Base-by-base conservation (phyloP, 1,139 yeast genomes). In the Oligophagozyma castellii region DNA sequence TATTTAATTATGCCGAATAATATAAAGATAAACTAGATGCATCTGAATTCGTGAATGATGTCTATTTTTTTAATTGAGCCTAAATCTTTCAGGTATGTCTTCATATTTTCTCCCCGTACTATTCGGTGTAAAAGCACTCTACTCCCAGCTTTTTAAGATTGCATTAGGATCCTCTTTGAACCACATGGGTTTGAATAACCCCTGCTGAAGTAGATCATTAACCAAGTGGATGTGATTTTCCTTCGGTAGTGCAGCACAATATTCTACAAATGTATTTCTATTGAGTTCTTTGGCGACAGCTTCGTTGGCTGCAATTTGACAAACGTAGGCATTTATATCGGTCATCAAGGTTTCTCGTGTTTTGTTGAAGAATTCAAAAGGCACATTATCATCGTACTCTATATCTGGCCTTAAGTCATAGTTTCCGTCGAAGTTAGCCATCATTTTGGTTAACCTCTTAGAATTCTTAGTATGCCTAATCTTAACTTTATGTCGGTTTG, bases 401-500 rank as follows among this genome's bases (percentile, higher is more conserved):
- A 24, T 12, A n/a, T n/a, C n/a, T n/a, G n/a, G n/a, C n/a, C n/a
- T n/a, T n/a, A n/a, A n/a, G n/a, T n/a, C n/a, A n/a, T n/a, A n/a
- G 10, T 26, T 31, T 11, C 42, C 42, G 18, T 40, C 32, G 11
- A 47, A 42, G 8, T 36, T 31, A 15, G 39, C 35, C 12, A 46
- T 14, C n/a, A 43, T 35, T 22, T 43, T 45, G 16, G 31, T 35
- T 3, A 42, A 29, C 26, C 38, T 47, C 23, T 40, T 37, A 1
- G 51, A 39, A 27, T 48, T 48, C 34, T 54, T 46, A 2, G 53
- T 47, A 27, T 37, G 39, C 19, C 52, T 38, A 5, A 18, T 18
- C 10, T 10, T 18, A 18, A 7, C 10, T 18, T n/a, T n/a, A n/a
- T n/a, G n/a, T n/a, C n/a, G n/a, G n/a, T n/a, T n/a, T n/a, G n/a